Conservation (phyloP, 768 basidiomycete genomes). For the Leccinum rimulosum region DNA sequence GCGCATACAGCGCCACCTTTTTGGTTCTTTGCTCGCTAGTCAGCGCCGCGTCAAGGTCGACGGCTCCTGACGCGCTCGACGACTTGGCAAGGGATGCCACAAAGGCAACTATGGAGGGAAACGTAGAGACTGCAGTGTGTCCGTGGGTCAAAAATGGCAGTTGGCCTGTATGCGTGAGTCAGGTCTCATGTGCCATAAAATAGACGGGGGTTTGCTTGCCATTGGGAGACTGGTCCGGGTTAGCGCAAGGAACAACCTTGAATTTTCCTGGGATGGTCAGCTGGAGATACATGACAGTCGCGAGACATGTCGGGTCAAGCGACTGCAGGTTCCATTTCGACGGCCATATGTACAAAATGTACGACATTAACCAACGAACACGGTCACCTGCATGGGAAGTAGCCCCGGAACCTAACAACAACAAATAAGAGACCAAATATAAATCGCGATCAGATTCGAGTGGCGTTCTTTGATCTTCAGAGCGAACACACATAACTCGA, state of each 20-base stretch:
- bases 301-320: slow-evolving; percentile 62
- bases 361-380: slow-evolving; percentile 19
- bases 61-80: slow-evolving; percentile 27
- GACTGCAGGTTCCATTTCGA: slow-evolving; percentile 62
- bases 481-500: background rate
- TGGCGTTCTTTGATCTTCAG: background rate
- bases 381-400: slow-evolving; percentile 5
- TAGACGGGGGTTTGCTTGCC: slow-evolving; percentile 43
- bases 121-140: slow-evolving; percentile 45
- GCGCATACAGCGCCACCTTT: slow-evolving; percentile 59
- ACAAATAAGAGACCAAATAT: slow-evolving; percentile 7
- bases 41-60: slow-evolving; percentile 50
- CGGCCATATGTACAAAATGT: slow-evolving; percentile 66
- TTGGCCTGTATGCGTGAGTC: slow-evolving; percentile 47
- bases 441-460: background rate
- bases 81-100: slow-evolving; percentile 48
- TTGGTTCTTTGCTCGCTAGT: slow-evolving; percentile 48
- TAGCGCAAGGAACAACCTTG: slow-evolving; percentile 54
- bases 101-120: slow-evolving; percentile 65
- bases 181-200: background rate
- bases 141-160: slow-evolving; percentile 70
- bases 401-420: slow-evolving; percentile 15
- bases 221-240: slow-evolving; percentile 71
- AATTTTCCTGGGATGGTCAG: slow-evolving; percentile 68
- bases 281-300: slow-evolving; percentile 67